These are phyloP conservation scores for Gastrolobium bilobum DNA, from an alignment of 306 rosid genomes.

Conservation along the genomic window DNA sequence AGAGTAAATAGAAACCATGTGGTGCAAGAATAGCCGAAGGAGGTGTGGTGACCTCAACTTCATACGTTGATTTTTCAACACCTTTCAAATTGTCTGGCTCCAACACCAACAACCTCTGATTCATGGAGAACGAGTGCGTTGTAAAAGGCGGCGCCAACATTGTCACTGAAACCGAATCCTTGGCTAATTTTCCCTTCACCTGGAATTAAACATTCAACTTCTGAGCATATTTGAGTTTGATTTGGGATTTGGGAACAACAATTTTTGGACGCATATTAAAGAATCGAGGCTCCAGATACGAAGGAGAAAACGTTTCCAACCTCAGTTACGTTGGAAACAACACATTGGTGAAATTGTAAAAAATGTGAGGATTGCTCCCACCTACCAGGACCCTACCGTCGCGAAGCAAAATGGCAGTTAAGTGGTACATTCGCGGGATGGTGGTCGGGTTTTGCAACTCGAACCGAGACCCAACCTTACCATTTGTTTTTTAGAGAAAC, in stretches of 20 bases:
- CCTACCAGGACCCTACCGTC: constrained; percentile 81
- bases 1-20: constrained; percentile 72
- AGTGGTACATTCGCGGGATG: constrained; percentile 74
- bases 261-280: constrained; percentile 53
- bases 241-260: constrained; percentile 52
- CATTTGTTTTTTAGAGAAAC: constrained; percentile 54
- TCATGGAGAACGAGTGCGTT: constrained; percentile 94
- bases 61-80: constrained; percentile 42
- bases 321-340: constrained; percentile 68
- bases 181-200: constrained; percentile 26
- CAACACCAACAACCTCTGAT: constrained; percentile 73
- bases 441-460: constrained; percentile 59
- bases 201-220: constrained; percentile 47
- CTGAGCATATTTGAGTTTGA: constrained; percentile 46
- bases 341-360: constrained; percentile 61
- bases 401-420: constrained; percentile 70
- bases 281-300: constrained; percentile 53
- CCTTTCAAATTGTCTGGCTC: constrained; percentile 39
- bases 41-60: constrained; percentile 60
- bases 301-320: constrained; percentile 62
- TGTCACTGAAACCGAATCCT: constrained; percentile 53
- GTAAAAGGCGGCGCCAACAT: constrained; percentile 78
- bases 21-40: constrained; percentile 69
- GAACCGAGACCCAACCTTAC: constrained; percentile 55
- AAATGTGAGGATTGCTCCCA: constrained; percentile 74